Evolutionary conservation across 2,329 filamentous ascomycete genomes (phyloP), one percentile per base, ranked within the genome.

Genomic region (Colletotrichum tamarilloi): DNA sequence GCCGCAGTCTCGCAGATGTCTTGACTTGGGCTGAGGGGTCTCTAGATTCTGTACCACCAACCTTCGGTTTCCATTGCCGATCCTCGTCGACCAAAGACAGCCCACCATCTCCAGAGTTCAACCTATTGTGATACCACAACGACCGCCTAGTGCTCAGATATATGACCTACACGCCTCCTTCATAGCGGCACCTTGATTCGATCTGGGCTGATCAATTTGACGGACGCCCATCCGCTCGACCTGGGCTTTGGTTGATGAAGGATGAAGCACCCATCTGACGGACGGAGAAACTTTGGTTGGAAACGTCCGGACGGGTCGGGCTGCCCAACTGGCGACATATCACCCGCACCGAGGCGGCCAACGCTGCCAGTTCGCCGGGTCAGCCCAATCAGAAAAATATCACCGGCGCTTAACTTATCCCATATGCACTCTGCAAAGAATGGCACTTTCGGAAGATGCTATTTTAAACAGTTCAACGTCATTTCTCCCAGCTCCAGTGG

Each of bases 1-100:
- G 71, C 71, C 71, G 56, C 71, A 66, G 35, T 66, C 60, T 52
- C 52, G 62, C 67, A 62, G 58, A 66, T 35, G 57, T 68, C 24
- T 28, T n/a, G 32, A 57, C 3, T 12, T 30, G 49, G 55, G 58
- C 66, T 62, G 35, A 49, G 67, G 67, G 67, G 67, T 58, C 71
- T 66, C 38, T 42, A 42, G 38, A 19, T 42, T 42, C 38, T 56
- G 49, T 69, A 55, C 63, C 58, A 64, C 66, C 32, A 60, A 60
- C 66, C 35, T 26, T 73, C 53, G 66, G 70, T 69, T 58, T 66
- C 60, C 55, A 46, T 71, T 30, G 71, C 60, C 59, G 49, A 66
- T 70, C 71, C 11, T 53, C 56, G 16, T 62, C 12, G 22, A 22
- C 70, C 56, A 71, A 69, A 56, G n/a, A 55, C 55, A 64, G 24